phyloP scores from a whole-genome alignment of 257 asterid species.

The Paraleonurus japonicus region DNA sequence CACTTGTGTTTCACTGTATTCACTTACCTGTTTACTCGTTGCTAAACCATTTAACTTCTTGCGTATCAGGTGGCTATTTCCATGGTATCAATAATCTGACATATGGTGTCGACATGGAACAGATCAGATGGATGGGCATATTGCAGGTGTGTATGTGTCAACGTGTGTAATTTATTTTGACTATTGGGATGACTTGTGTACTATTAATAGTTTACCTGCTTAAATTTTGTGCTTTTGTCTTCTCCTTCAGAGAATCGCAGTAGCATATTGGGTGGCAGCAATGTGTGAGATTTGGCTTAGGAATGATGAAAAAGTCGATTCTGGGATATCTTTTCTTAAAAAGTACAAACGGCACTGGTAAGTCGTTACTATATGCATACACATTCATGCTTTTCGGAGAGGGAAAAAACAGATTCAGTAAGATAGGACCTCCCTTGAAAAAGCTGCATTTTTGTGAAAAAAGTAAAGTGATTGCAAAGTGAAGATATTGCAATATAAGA shows the following conservation, averaged over 20 bases:
- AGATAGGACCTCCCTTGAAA: neutral
- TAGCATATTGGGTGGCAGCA: slow-evolving; percentile 54
- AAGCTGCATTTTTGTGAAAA: neutral
- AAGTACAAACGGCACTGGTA: slow-evolving; percentile 66
- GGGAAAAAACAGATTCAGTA: neutral
- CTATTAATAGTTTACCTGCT: neutral
- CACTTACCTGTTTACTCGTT: slow-evolving; percentile 1
- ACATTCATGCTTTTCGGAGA: neutral
- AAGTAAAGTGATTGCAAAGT: neutral
- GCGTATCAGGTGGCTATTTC: slow-evolving; percentile 56
- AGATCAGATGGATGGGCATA: slow-evolving; percentile 68
- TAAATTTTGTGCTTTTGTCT: neutral
- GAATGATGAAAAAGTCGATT: slow-evolving; percentile 49
- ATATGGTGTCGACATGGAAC: slow-evolving; percentile 56
- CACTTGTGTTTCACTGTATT: neutral
- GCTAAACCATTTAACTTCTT: neutral
- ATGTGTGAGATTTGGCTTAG: slow-evolving; percentile 75
- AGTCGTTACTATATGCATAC: slow-evolving; percentile 18
- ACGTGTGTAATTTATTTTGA: neutral
- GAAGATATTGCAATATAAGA: neutral
- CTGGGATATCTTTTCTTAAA: slow-evolving; percentile 53
- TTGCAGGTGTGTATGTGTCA: slow-evolving; percentile 68
- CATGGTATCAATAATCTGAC: slow-evolving; percentile 56
- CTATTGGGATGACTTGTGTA: neutral
- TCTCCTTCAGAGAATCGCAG: slow-evolving; percentile 56